Evolutionary conservation across 192 early-diverging fungal genomes (phyloP).

Genomic region (Backusella psychrophila): DNA sequence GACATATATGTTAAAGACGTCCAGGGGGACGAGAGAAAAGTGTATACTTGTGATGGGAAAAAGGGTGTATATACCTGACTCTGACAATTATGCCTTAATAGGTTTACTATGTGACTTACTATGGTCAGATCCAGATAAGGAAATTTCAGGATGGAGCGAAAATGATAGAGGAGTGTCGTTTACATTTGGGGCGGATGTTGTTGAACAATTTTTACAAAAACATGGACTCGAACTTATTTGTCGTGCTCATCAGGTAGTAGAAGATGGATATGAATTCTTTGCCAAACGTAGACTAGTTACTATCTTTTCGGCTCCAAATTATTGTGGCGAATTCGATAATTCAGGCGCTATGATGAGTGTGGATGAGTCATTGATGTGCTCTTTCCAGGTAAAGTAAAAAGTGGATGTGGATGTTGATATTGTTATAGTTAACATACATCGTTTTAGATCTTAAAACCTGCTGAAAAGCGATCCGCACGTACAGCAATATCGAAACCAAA

Average conservation of each 20-base stretch:
- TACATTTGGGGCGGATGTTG: slow-evolving; percentile 95
- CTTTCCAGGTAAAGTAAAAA: slow-evolving; percentile 69
- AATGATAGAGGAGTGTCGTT: slow-evolving; percentile 96
- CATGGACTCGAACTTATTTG: slow-evolving; percentile 95
- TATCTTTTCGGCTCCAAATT: slow-evolving; percentile 13
- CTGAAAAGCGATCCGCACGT: background rate
- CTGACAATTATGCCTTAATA: background rate
- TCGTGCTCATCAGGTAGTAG: slow-evolving; percentile 94
- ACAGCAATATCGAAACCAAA: background rate
- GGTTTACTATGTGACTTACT: slow-evolving; percentile 87
- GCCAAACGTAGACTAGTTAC: slow-evolving; percentile 87
- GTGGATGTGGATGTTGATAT: background rate
- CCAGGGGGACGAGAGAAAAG: background rate
- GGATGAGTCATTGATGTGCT: slow-evolving; percentile 65
- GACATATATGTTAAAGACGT: background rate
- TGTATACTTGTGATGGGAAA: background rate
- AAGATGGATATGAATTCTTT: slow-evolving; percentile 99
- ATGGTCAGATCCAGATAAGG: slow-evolving; percentile 98
- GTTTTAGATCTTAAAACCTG: background rate
- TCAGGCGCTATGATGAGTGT: slow-evolving; percentile 77
- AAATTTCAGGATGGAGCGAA: slow-evolving; percentile 93
- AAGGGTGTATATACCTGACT: background rate
- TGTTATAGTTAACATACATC: background rate
- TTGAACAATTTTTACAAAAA: slow-evolving; percentile 79
- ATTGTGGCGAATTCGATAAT: slow-evolving; percentile 51